phyloP scores from a whole-genome alignment of 768 basidiomycete species.

The Termitomyces sp. region DNA sequence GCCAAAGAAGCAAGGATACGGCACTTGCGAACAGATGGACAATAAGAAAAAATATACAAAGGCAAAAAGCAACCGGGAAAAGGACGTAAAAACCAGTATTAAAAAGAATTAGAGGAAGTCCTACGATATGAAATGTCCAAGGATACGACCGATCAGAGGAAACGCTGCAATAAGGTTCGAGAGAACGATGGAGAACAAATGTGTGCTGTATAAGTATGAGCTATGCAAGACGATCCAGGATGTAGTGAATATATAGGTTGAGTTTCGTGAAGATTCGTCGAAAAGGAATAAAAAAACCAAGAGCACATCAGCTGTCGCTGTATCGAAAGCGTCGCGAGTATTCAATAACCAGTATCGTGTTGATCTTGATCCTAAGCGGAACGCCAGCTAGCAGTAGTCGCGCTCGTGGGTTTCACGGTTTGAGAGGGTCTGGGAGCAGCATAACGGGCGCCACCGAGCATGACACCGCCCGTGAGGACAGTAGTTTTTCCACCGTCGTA shows the following conservation, averaged over 20 bases:
- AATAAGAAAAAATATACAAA: neutral
- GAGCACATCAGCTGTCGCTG: slow-evolving; percentile 3
- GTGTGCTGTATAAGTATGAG: slow-evolving; percentile 2
- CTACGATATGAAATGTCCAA: slow-evolving; percentile 11
- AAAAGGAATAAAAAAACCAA: slow-evolving; percentile 11
- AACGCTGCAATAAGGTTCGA: slow-evolving; percentile 7
- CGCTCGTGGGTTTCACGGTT: slow-evolving; percentile 23
- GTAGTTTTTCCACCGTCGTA: slow-evolving; percentile 88
- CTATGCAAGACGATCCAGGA: slow-evolving; percentile 5
- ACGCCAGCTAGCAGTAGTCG: slow-evolving; percentile 49
- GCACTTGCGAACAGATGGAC: neutral
- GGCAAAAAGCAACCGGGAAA: neutral
- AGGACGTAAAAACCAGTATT: neutral
- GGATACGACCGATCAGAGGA: neutral
- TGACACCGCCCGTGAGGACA: slow-evolving; percentile 81
- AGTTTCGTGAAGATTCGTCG: slow-evolving; percentile 14
- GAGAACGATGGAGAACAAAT: neutral
- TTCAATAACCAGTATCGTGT: slow-evolving; percentile 10
- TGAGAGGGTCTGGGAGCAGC: slow-evolving; percentile 16
- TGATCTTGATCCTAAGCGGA: slow-evolving; percentile 32
- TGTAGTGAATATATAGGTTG: slow-evolving; percentile 5
- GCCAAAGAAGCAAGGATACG: neutral
- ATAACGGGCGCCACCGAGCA: slow-evolving; percentile 57
- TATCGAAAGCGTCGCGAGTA: slow-evolving; percentile 12
- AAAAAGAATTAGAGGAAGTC: slow-evolving; percentile 6